phyloP scores from a whole-genome alignment of 2,329 filamentous ascomycete species.

The Cercospora zeina region DNA sequence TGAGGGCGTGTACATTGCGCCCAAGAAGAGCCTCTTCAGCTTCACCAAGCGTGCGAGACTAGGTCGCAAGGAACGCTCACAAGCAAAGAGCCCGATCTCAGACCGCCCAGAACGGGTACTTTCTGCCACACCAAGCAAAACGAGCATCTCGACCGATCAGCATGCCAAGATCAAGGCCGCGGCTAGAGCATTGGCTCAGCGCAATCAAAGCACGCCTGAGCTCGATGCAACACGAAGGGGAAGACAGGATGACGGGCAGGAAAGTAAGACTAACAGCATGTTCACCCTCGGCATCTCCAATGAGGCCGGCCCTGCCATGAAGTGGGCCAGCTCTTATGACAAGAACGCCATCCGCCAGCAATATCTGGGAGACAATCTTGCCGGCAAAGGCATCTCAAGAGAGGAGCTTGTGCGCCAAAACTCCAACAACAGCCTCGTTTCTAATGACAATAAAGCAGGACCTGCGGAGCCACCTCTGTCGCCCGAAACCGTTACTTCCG shows the following conservation, averaged over 20 bases:
- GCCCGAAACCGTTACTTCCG: constrained; percentile 5
- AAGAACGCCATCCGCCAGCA: constrained; percentile 80
- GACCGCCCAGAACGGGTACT: constrained; percentile 47
- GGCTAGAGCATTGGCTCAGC: constrained; percentile 75
- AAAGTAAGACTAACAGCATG: constrained; percentile 80
- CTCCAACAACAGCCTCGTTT: constrained; percentile 36
- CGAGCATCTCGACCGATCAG: constrained; percentile 83
- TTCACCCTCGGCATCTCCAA: constrained; percentile 84
- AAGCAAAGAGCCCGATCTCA: constrained; percentile 52
- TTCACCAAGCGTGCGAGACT: constrained; percentile 70
- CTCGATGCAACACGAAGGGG: constrained; percentile 54
- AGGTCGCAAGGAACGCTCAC: constrained; percentile 66
- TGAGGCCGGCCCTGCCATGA: constrained; percentile 90
- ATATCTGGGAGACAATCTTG: constrained; percentile 74
- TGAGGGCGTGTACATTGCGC: constrained; percentile 83
- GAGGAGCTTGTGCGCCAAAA: constrained; percentile 33
- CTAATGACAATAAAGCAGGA: constrained; percentile 17
- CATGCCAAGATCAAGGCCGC: constrained; percentile 92
- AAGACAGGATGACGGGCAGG: constrained; percentile 54
- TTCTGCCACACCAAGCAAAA: constrained; percentile 66
- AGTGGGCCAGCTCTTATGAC: constrained; percentile 95
- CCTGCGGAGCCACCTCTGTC: constrained; percentile 13
- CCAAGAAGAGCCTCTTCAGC: constrained; percentile 88
- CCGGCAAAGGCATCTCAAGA: constrained; percentile 52
- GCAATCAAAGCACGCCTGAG: constrained; percentile 53